Base-by-base conservation (phyloP, 1,284 basidiomycete species). In the Moesziomyces antarcticus region DNA sequence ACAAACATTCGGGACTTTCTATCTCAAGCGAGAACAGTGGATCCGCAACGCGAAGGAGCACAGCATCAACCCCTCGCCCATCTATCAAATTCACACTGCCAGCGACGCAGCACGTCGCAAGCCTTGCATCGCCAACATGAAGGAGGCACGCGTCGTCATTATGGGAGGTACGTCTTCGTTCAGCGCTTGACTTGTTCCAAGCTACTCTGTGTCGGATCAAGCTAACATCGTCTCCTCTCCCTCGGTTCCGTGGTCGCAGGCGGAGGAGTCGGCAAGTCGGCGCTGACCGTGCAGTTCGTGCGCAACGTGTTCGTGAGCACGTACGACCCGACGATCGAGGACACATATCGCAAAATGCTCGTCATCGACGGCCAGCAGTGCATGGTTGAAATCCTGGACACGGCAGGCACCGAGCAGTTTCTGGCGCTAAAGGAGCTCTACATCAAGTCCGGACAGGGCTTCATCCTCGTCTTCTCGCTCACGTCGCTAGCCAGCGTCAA, bases 261-360 rank as follows among this genome's bases (percentile, higher is more conserved):
- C 24, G 80, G 80, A 30, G 80, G 80, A 18, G 80, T 82, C 22
- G 80, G 80, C 52, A 82, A 82, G 43, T 77, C 77, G 9, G 80
- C 80, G 3, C 50, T 82, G 35, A 80, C 80, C 1, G 64, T 80
- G 0, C 80, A 82, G 46, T 79, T 81, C 49, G 79, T 82, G 3
- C 63, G 74, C 45, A 78, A 78, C 48, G 66, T 76, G 27, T 82
- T 82, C 43, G 77, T 82, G 46, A 70, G 60, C 56, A 79, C 75
- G 20, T 82, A 82, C 51, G 79, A 82, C 53, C 80, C 80, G 10
- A 82, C 80, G 41, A 82, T 82, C 58, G 80, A 82, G 53, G 80
- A 82, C 54, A 78, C 80, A 11, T 82, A 80, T 22, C 64, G 75
- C 47, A 82, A 82, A 45, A 54, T 71, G 10, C 60, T 79, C 44